These are phyloP conservation scores for Paramecium sonneborni DNA, from an alignment of 73 alveolate genomes.

Conservation along the genomic window DNA sequence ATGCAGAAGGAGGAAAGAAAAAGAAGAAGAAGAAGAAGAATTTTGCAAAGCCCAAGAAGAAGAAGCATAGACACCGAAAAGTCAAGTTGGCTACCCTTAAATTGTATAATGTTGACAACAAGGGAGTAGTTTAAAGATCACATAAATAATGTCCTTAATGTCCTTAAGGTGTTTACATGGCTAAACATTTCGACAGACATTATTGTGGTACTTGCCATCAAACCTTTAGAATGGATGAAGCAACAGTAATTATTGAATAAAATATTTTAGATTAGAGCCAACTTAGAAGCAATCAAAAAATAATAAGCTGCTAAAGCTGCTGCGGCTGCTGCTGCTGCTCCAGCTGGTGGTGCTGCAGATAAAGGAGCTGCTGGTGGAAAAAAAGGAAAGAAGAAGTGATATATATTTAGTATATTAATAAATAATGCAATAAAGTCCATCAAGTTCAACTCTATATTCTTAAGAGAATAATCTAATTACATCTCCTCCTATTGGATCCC, in stretches of 20 bases:
- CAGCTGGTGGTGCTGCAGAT: conserved; percentile 62
- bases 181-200: conserved; percentile 94
- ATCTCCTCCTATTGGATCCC: not conserved
- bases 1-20: conserved; percentile 65
- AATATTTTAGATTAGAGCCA: conserved; percentile 23
- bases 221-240: conserved; percentile 67
- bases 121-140: conserved; percentile 82
- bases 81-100: conserved; percentile 85
- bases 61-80: conserved; percentile 70
- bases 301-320: conserved; percentile 51
- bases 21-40: conserved; percentile 69
- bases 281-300: conserved; percentile 59
- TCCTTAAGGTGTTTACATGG: conserved; percentile 94
- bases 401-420: not conserved
- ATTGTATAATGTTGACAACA: conserved; percentile 84
- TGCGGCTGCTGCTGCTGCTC: conserved; percentile 40
- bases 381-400: conserved; percentile 65
- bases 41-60: conserved; percentile 66
- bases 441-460: not conserved
- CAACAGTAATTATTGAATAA: conserved; percentile 34
- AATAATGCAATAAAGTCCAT: not conserved
- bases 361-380: conserved; percentile 60
- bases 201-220: conserved; percentile 91
- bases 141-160: conserved; percentile 86
- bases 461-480: not conserved